Base-by-base conservation (phyloP, 352 stramenopile genomes). In the Pythium brassicae region DNA sequence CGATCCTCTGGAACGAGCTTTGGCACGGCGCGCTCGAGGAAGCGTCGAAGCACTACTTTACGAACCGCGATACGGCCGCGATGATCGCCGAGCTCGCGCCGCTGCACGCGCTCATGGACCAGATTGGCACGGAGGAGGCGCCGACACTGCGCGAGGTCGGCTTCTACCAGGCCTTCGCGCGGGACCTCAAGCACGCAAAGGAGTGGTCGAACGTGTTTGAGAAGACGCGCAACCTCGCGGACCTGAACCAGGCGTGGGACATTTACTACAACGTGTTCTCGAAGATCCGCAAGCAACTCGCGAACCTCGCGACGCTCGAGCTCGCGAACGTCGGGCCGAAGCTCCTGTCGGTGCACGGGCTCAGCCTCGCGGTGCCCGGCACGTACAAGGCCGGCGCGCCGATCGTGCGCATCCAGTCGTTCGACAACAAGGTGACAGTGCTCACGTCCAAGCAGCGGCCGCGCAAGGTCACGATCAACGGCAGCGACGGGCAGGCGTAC, bases 241-340 rank as follows among this genome's bases (percentile, higher is more conserved):
- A 95, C 63, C 59, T 95, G 58, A 95, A 92, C 54, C 83, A 92
- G 53, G 86, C 97, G 3, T 99, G 98, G 98, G 96, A 99, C 50
- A 91, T 99, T 29, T 99, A 99, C 73, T 99, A 99, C 76, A 93
- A 75, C 56, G 96, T 99, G 0, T 99, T 99, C 73, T 92, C 93
- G 32, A 85, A 88, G 54, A 95, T 95, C 54, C 73, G 82, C 49
- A 95, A 95, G 68, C 86, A 95, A 40, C 78, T 99, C 12, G 86
- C 94, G n/a, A 89, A 96, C 43, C 68, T 99, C 25, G 98, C 95
- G 50, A 97, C 87, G 17, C 78, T 99, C 20, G 96, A 99, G 68
- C 82, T 99, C 22, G 82, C 92, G 35, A 95, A 99, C 58, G 98
- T 99, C 35, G 97, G 90, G n/a, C 97, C 96, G 5, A 93, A 95